A percentile compares a stretch with the other conserved stretches of the same genome.
phyloP scores from a whole-genome alignment of 2,329 filamentous ascomycete species.

The Penicillium hordei region DNA sequence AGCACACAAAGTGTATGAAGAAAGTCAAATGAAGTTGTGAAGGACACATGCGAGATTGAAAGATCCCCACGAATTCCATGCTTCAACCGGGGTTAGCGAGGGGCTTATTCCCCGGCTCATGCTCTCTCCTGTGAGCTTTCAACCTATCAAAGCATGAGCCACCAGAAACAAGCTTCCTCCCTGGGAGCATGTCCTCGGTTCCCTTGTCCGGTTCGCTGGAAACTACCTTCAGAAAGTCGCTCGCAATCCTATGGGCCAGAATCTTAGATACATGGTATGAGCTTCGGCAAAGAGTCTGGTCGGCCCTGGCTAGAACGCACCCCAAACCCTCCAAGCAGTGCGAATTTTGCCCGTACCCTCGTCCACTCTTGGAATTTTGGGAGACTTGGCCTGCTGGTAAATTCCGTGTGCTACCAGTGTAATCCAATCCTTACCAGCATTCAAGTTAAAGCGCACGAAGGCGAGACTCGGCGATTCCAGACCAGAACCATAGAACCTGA shows the following conservation, averaged over 20 bases:
- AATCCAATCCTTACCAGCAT: neutral
- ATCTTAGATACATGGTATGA: slow-evolving; percentile 9
- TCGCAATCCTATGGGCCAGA: slow-evolving; percentile 9
- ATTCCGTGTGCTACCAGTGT: neutral
- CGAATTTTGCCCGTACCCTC: neutral
- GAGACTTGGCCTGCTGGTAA: neutral
- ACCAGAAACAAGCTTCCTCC: slow-evolving; percentile 6
- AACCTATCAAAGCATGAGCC: slow-evolving; percentile 13
- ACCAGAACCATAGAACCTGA: neutral
- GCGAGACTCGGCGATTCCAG: neutral
- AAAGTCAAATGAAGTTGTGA: neutral
- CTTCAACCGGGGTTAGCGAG: slow-evolving; percentile 10
- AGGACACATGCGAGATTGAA: neutral
- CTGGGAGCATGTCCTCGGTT: slow-evolving; percentile 14
- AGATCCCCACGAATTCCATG: slow-evolving; percentile 8
- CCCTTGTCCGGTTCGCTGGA: slow-evolving; percentile 26
- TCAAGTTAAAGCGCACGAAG: neutral
- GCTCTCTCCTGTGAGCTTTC: slow-evolving; percentile 3
- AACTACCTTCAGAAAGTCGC: slow-evolving; percentile 15
- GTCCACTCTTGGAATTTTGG: no score
- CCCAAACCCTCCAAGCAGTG: no score
- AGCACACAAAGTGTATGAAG: neutral
- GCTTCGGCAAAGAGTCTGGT: neutral
- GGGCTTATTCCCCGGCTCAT: neutral
- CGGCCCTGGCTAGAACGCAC: neutral